Evolutionary conservation across 306 rosid species (phyloP).

Genomic region (Castanea sativa): DNA sequence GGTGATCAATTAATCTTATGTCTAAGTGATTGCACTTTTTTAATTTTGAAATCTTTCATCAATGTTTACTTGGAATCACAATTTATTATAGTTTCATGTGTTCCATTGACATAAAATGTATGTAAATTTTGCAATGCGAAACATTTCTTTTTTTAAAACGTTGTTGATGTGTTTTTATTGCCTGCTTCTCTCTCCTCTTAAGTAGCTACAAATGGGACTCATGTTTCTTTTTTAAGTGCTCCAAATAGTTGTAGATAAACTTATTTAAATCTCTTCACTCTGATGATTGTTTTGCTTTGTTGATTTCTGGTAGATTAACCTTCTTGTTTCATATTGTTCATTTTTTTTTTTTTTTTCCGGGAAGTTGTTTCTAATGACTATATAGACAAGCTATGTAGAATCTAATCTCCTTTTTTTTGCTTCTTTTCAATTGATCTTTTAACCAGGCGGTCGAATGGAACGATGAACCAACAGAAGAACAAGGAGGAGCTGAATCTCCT

Average conservation of each 20-base stretch:
- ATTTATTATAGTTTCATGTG: not conserved
- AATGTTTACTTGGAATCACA: slow-evolving; percentile 11
- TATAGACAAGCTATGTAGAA: not conserved
- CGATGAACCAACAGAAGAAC: slow-evolving; percentile 91
- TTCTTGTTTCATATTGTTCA: not conserved
- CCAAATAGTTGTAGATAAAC: not conserved
- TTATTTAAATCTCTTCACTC: not conserved
- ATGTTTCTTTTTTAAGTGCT: not conserved
- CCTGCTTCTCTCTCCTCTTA: not conserved
- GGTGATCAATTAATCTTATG: slow-evolving; percentile 50
- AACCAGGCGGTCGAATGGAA: slow-evolving; percentile 88
- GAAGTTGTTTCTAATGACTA: not conserved
- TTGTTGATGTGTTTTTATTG: not conserved
- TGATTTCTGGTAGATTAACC: not conserved
- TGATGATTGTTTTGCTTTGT: not conserved
- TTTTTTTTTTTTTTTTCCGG: too few relatives aligned
- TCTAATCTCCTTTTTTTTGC: not conserved
- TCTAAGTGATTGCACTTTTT: slow-evolving; percentile 18
- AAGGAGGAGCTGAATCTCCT: slow-evolving; percentile 76
- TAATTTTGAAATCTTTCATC: not conserved
- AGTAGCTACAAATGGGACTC: not conserved
- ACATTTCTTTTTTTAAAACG: not conserved
- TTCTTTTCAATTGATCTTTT: slow-evolving; percentile 5
- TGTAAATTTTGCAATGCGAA: not conserved
- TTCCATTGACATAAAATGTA: not conserved